Base-by-base conservation (phyloP, 352 stramenopile species). In the Achlya hypogyna region DNA sequence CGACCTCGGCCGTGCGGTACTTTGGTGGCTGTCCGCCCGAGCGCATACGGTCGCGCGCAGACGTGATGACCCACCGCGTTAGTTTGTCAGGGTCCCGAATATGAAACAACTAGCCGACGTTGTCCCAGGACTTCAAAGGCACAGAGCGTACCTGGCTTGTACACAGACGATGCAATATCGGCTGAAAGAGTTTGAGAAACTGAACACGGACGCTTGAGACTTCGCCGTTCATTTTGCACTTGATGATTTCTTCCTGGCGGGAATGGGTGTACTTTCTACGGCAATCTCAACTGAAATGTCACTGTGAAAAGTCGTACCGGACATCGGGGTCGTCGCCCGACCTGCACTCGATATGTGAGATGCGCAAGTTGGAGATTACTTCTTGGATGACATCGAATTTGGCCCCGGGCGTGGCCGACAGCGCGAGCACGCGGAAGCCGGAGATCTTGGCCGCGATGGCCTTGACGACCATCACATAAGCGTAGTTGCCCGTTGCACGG, bases 371-470 rank as follows among this genome's bases (percentile, higher is more conserved):
- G 5, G 88, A 72, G 35, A 99, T 87, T 2, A 99, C 93, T 31
- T 96, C 84, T 74, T 99, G 94, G 53, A 98, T 97, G 23, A 90
- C 78, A 38, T 98, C 90, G 38, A 98, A 97, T 73, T 98, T 96
- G 27, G 87, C 84, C 4, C 97, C 97, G 4, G 97, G 97, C 2
- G 97, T 99, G 4, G 97, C 97, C 38, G 90, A 98, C 12, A 99
- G 80, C 31, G 95, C 97, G 1, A 98, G 65, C 1, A 98, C 78
- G 9, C 95, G 88, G 63, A 98, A 98, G 51, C 90, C 84, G 18
- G 56, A 74, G 34, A 86, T 96, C 34, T 74, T 74, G 4, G 74
- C 69, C 58, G 83, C 76, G 32, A 92, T 76, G 72, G 81, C 74
- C 51, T 88, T 74, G n/a, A 95, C 84, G 34, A 98, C 88, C n/a